Evolutionary conservation across 257 asterid genomes (phyloP).

Genomic region (Verbena officinalis): DNA sequence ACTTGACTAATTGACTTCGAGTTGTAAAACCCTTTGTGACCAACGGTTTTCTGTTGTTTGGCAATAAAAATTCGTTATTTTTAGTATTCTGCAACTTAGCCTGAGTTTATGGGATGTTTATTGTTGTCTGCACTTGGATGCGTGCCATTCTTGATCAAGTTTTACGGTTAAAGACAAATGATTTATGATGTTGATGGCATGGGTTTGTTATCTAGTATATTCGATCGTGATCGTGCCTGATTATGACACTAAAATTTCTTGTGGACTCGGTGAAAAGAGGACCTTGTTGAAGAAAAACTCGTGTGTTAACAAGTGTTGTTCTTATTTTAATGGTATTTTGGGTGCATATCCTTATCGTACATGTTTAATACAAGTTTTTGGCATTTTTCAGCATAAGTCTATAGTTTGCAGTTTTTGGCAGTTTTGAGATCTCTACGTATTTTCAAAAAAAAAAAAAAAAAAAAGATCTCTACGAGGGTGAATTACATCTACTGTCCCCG

Average conservation of each 20-base stretch:
- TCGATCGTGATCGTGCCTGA: neutral
- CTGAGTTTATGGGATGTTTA: neutral
- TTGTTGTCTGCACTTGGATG: neutral
- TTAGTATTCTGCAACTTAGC: too few relatives aligned
- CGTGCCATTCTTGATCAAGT: neutral
- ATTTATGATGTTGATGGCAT: too few relatives aligned
- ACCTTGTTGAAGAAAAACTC: neutral
- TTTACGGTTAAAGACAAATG: too few relatives aligned
- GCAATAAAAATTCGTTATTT: neutral
- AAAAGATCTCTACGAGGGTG: too few relatives aligned
- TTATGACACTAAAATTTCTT: constrained; percentile 1
- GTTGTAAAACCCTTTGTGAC: neutral
- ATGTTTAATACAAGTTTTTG: constrained; percentile 4
- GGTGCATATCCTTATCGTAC: constrained; percentile 17
- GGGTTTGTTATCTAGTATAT: neutral
- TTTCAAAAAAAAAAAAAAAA: too few relatives aligned
- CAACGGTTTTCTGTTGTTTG: neutral
- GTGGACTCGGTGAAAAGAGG: neutral
- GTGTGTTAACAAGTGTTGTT: neutral
- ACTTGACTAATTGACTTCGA: too few relatives aligned
- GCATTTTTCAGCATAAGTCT: too few relatives aligned
- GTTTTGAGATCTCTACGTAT: too few relatives aligned
- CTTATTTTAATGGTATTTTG: constrained; percentile 10
- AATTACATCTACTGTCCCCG: too few relatives aligned
- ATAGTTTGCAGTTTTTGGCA: too few relatives aligned